Conservation (phyloP, 495 filamentous ascomycete species). For the Aspergillus leporis region DNA sequence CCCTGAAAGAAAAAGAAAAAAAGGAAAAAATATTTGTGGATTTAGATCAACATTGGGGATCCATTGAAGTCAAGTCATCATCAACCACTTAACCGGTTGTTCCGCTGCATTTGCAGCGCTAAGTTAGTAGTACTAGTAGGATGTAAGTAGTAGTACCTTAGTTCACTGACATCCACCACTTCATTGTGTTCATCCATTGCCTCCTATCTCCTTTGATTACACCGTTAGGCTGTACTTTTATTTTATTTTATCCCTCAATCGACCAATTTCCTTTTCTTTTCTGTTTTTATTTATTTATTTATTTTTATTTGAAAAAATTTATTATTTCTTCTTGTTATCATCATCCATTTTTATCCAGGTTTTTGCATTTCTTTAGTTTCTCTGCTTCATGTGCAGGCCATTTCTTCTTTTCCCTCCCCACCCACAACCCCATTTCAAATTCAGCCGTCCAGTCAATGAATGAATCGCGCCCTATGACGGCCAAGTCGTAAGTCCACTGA, state of each 20-base stretch:
- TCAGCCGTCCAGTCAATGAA: neutral
- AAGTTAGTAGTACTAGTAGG: neutral
- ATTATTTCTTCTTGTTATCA: neutral
- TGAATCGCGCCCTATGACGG: neutral
- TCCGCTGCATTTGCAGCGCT: constrained; percentile 6
- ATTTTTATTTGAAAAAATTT: neutral
- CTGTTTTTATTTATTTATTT: neutral
- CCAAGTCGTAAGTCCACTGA: neutral
- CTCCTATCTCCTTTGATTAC: neutral
- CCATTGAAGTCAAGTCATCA: neutral
- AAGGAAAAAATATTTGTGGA: neutral
- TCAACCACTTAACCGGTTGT: constrained; percentile 7
- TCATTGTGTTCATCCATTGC: neutral
- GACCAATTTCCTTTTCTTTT: neutral
- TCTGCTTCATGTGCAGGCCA: neutral
- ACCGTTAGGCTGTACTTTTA: neutral
- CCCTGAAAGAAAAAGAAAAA: neutral
- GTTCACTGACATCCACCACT: neutral
- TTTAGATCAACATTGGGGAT: constrained; percentile 3
- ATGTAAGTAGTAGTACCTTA: neutral
- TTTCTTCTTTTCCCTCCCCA: neutral
- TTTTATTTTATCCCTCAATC: neutral
- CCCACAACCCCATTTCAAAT: neutral
- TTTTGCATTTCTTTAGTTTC: constrained; percentile 1
- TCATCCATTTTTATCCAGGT: neutral